Conservation (phyloP, 352 stramenopile species). For the Pythium scleroteichum region DNA sequence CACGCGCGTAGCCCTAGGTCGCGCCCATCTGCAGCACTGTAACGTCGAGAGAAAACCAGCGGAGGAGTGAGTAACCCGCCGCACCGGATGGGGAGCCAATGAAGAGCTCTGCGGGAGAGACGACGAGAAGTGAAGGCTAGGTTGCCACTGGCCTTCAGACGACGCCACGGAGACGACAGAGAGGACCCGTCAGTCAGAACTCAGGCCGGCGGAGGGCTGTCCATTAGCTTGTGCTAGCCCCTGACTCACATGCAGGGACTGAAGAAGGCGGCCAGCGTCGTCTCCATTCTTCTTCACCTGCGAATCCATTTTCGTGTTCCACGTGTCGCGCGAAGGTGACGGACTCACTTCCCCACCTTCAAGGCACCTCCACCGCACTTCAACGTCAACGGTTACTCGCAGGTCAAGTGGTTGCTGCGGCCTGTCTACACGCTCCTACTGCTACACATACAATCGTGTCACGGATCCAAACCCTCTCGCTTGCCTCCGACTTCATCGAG, state of each 20-base stretch:
- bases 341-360: not conserved
- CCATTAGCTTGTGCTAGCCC: too few relatives aligned
- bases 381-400: too few relatives aligned
- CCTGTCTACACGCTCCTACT: too few relatives aligned
- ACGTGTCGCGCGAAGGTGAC: constrained; percentile 9
- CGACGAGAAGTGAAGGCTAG: constrained; percentile 1
- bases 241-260: not conserved
- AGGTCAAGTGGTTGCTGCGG: too few relatives aligned
- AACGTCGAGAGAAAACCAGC: constrained; percentile 13
- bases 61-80: constrained; percentile 11
- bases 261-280: not conserved
- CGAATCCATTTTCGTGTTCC: constrained; percentile 3
- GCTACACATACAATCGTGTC: too few relatives aligned
- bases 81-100: constrained; percentile 2
- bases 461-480: too few relatives aligned
- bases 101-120: constrained; percentile 16
- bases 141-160: not conserved
- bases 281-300: too few relatives aligned
- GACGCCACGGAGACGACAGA: not conserved
- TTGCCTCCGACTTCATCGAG: too few relatives aligned
- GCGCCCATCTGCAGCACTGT: not conserved
- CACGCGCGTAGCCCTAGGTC: constrained; percentile 1
- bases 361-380: too few relatives aligned
- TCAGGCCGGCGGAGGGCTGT: too few relatives aligned
- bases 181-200: too few relatives aligned